Conservation (phyloP, 331 rosid genomes). For the Prunus yedoensis region DNA sequence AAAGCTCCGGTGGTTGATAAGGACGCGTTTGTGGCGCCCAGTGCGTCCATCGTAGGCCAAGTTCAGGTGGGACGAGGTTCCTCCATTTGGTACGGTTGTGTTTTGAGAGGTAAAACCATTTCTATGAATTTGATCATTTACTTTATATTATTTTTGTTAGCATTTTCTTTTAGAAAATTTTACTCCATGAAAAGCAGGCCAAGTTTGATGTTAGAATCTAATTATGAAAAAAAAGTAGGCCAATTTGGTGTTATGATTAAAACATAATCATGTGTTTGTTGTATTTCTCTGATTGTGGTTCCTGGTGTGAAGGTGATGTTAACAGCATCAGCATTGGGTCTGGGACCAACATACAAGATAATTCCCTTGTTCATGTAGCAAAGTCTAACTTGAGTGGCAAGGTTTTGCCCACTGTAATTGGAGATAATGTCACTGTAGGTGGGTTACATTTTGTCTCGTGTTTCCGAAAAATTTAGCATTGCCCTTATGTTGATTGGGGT, state of each 20-base stretch:
- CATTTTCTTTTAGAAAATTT: neutral
- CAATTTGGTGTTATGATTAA: neutral
- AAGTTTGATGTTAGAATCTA: neutral
- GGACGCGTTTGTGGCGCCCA: constrained; percentile 90
- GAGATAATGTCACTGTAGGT: constrained; percentile 93
- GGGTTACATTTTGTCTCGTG: constrained; percentile 40
- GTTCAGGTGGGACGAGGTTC: constrained; percentile 82
- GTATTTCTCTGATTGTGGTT: constrained; percentile 26
- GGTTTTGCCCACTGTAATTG: constrained; percentile 71
- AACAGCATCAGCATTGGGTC: constrained; percentile 70
- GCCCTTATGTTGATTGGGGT: constrained; percentile 14
- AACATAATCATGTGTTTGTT: neutral
- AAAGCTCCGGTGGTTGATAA: constrained; percentile 83
- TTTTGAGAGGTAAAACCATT: constrained; percentile 77
- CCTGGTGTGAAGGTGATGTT: constrained; percentile 45
- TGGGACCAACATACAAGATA: constrained; percentile 91
- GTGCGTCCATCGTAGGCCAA: constrained; percentile 84
- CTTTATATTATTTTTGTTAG: neutral
- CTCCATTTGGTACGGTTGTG: constrained; percentile 96
- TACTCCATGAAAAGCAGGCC: neutral
- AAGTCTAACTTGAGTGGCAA: constrained; percentile 91
- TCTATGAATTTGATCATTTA: neutral
- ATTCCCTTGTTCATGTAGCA: constrained; percentile 86
- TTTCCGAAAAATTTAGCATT: constrained; percentile 11
- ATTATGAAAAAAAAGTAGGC: neutral